Base-by-base conservation (phyloP, 768 basidiomycete genomes). In the Lentinula boryana region DNA sequence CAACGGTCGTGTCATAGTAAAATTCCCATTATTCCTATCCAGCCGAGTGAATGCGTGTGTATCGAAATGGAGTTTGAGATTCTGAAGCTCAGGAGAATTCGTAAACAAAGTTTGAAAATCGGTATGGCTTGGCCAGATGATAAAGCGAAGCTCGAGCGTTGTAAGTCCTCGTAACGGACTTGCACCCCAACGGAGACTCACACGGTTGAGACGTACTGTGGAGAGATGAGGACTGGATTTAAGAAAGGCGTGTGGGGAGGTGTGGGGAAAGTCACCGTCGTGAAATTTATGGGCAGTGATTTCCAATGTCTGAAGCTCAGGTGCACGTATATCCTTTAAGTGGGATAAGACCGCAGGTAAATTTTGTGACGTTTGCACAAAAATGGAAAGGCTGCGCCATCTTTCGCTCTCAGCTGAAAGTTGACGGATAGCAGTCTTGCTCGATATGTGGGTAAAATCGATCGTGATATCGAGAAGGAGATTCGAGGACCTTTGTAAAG, bases 221-320 rank as follows among this genome's bases (percentile, higher is more conserved):
- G 62, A 46, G 5, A 63, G 62, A 1, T 46, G 32, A 4, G 53
- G 58, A 21, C 58, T 59, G 8, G 50, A 52, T 23, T 44, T 60
- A 3, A 60, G 27, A 53, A 60, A 60, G 35, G 27, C 33, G 18
- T 35, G 32, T 18, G 50, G 36, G 5, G 49, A 18, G 10, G 36
- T 16, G 16, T 33, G 23, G 36, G 40, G 35, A 6, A 33, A 41
- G 32, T 60, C 58, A 18, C 62, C 62, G 58, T 63, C 62, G 44
- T 63, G 62, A 21, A 54, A 63, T 56, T 63, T 63, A 21, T 60
- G 32, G 16, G 62, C 60, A 3, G 62, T 60, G 23, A 63, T 60
- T 18, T 63, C 59, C 40, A 63, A 57, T 9, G 51, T 55, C 44
- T 63, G 59, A 15, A 63, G 54, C 16, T 49, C 40, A 6, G 63